A percentile compares a stretch with the other conserved stretches of the same genome.
Conservation (phyloP, 441 rosid genomes). For the Gossypium davidsonii region DNA sequence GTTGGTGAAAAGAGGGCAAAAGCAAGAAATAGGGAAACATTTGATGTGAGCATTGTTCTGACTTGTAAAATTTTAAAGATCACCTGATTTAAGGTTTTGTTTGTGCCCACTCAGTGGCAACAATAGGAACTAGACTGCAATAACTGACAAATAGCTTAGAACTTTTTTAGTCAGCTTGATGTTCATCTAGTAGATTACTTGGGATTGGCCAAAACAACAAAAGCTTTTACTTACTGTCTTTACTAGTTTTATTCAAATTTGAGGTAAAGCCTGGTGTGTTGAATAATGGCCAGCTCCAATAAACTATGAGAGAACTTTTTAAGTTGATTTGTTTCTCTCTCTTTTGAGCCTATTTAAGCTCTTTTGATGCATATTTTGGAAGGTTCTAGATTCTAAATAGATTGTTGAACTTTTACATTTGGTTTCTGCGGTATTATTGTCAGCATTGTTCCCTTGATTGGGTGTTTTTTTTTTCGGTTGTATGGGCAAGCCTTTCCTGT, state of each 20-base stretch:
- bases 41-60: constrained; percentile 1
- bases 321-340: not conserved
- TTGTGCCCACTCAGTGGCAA: not conserved
- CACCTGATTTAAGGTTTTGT: not conserved
- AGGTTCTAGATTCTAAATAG: not conserved
- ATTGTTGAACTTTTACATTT: not conserved
- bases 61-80: not conserved
- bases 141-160: not conserved
- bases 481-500: not conserved
- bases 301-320: not conserved
- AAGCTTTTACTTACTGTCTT: not conserved
- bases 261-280: not conserved
- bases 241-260: not conserved
- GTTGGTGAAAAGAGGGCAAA: not conserved
- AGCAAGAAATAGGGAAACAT: not conserved
- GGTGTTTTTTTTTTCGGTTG: not conserved
- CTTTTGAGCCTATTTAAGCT: not conserved
- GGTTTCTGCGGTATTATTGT: not conserved
- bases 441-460: not conserved
- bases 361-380: not conserved
- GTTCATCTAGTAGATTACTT: not conserved
- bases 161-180: not conserved
- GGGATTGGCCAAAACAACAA: not conserved
- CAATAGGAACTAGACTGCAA: not conserved
- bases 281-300: not conserved